Evolutionary conservation across 2,329 filamentous ascomycete genomes (phyloP), one percentile per base, ranked within the genome.

Genomic region (Zalaria obscura): DNA sequence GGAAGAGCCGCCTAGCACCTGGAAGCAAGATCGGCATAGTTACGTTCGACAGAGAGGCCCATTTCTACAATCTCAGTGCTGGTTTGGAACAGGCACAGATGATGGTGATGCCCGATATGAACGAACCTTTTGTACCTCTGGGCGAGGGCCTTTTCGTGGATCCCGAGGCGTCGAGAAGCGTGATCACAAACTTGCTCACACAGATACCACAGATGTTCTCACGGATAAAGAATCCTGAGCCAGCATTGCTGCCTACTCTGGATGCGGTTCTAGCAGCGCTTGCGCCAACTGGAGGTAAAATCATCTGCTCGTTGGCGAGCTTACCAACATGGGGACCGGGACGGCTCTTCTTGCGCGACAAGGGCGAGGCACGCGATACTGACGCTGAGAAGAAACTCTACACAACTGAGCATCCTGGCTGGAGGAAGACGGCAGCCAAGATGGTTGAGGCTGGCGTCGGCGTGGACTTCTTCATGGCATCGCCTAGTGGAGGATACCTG

Each of bases 31-130:
- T 98, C 46, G 91, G 89, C 39, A 94, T 98, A 58, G 79, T 96
- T 48, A 95, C 91, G 1, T 98, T 82, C 59, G 91, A 98, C 66
- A 89, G 86, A 62, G 87, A 95, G 53, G 83, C 98, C 45, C 91
- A 98, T 58, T 98, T 96, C 60, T 98, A 96, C 69, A 96, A 96
- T 55, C 78, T 94, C 52, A 86, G 80, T 55, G 64, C 86, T 32
- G 73, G 73, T 34, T 68, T 95, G 35, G 81, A 91, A 42, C 79
- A 87, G 63, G 86, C 91, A 6, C 91, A 98, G 57, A 95, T 98
- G 86, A 77, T 98, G 69, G 88, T 98, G 39, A 94, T 98, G 85
- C 84, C 91, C 3, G 91, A 98, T 57, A 74, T 98, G 38, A 88
- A 96, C 54, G 91, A 98, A 50, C 91, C 91, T 0, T 98, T 98